Evolutionary conservation across 441 rosid species (phyloP), one percentile per base, ranked within the genome.

Genomic region (Geranium incanum): DNA sequence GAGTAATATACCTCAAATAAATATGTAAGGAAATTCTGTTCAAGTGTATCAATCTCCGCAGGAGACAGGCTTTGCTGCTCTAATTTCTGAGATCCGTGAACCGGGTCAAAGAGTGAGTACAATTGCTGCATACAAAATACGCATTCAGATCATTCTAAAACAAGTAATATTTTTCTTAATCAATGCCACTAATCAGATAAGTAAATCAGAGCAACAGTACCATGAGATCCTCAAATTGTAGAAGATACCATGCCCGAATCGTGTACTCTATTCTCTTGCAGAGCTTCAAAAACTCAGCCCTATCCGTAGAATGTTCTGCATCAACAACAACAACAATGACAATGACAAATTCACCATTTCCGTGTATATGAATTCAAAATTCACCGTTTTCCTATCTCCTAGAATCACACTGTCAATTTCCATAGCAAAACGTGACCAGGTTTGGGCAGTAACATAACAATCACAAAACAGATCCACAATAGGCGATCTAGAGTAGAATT

Each of bases 181-280:
- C 5, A 50, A 50, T 50, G 18, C 23, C 5, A 2, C 64, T 18
- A 12, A 16, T 59, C 13, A 15, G 1, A 55, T 50, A 66, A 59
- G 68, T 36, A 41, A 18, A 33, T 48, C 7, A 5, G 39, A 63
- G n/a, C 50, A 9, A 4, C 0, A 1, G 8, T 78, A 87, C 97
- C 94, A 89, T 88, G 72, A 90, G 78, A 77, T 89, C 92, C 71
- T 93, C 97, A 71, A 93, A 89, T 28, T 90, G 95, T 70, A 90
- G 78, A 70, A 77, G 87, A 78, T 89, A 86, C 96, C 96, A 89
- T 28, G 97, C 97, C 64, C 94, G 85, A 79, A 93, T 84, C 3
- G 87, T 89, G 87, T 86, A 89, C 71, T 90, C 96, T 38, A 88
- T 85, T 79, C 97, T 81, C 82, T 84, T 81, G 82, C 94, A 93